A percentile compares a stretch with the other conserved stretches of the same genome.
phyloP scores from a whole-genome alignment of 169 alveolate species.

The Plasmodium inui region DNA sequence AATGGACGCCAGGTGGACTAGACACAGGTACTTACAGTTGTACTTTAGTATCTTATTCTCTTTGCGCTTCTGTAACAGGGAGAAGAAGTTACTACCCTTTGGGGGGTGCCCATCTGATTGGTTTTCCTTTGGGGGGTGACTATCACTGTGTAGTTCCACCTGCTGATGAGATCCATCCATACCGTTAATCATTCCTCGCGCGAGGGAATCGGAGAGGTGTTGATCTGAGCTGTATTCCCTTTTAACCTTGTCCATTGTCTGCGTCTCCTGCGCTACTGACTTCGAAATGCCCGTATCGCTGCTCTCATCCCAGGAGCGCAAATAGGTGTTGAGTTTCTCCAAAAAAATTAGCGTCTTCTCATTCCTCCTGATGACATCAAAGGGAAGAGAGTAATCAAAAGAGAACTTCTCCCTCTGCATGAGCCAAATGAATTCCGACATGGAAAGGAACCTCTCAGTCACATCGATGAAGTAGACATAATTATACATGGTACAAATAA shows the following conservation, averaged over 20 bases:
- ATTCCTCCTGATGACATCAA: constrained; percentile 23
- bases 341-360: constrained; percentile 2
- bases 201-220: background rate
- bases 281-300: background rate
- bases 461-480: constrained; percentile 32
- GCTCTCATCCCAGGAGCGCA: background rate
- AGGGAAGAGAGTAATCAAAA: constrained; percentile 1
- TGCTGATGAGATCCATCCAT: background rate
- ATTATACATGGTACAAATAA: constrained; percentile 19
- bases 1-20: constrained; percentile 28
- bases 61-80: background rate
- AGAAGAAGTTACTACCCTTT: background rate
- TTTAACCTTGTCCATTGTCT: background rate
- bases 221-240: background rate
- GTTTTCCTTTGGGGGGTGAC: background rate
- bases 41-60: constrained; percentile 10
- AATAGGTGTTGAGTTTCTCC: background rate
- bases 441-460: background rate
- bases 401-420: background rate
- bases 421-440: constrained; percentile 9
- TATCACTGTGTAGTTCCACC: background rate
- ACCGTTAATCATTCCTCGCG: background rate
- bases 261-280: background rate
- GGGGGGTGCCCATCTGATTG: background rate
- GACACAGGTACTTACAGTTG: constrained; percentile 54